Evolutionary conservation across 2,329 filamentous ascomycete species (phyloP), one percentile per base, ranked within the genome.

Genomic region (Botrytis galanthina): DNA sequence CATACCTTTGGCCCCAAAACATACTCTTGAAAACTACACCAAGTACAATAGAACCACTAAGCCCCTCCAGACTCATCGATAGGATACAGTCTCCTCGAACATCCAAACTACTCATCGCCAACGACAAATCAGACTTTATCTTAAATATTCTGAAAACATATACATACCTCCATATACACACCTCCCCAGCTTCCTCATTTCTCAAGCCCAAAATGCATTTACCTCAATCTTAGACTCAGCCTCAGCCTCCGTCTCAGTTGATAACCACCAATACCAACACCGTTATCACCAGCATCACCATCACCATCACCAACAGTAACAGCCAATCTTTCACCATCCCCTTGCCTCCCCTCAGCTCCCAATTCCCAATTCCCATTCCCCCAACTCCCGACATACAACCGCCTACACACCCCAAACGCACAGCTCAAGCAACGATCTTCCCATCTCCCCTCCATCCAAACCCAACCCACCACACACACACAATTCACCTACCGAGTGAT

Each of bases 381-480:
- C 5, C n/a, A 42, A 68, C 35, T 42, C 37, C 66, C 37, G 51
- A 69, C 37, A 69, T 42, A 26, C 37, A 39, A 57, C 48, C 66
- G n/a, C 18, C 48, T 48, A 1, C n/a, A 12, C n/a, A 22, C 29
- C 3, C 22, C 35, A 54, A 54, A 22, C 62, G 70, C 70, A 72
- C 70, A 72, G 70, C 70, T 72, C 70, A 72, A 29, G 20, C 12
- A 48, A 66, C 16, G 70, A 44, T 67, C 62, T 54, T 57, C 70
- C 37, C 37, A 5, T 42, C 48, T 39, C 29, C 42, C 29, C 59
- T 26, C 51, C 18, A n/a, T 35, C 35, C 46, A 48, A 48, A 48
- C 46, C 9, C 60, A 51, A 10, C 60, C 14, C 42, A 37, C 57
- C 54, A 20, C 37, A 16, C 39, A 46, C 54, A 46, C 42, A 46